Conservation (phyloP, 495 filamentous ascomycete genomes). For the Neurospora discreta region DNA sequence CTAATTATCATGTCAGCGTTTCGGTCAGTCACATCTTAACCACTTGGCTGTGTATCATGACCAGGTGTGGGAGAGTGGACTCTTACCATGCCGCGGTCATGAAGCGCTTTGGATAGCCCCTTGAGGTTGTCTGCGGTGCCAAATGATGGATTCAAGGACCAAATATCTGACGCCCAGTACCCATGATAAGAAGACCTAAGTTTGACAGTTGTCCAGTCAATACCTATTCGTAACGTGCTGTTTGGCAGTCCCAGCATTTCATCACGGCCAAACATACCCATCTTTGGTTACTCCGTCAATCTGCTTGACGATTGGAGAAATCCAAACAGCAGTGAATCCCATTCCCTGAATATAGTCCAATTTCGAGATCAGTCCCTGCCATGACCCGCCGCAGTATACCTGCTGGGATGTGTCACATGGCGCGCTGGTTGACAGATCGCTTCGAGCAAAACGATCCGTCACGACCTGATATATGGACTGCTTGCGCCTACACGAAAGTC, state of each 20-base stretch:
- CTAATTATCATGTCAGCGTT: slow-evolving; percentile 15
- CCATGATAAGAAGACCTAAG: slow-evolving; percentile 51
- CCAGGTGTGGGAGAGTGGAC: not conserved
- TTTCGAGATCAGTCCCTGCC: slow-evolving; percentile 57
- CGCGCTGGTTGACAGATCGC: slow-evolving; percentile 51
- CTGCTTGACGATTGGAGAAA: slow-evolving; percentile 60
- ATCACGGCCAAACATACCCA: slow-evolving; percentile 26
- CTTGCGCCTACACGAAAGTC: slow-evolving; percentile 34
- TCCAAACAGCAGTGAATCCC: slow-evolving; percentile 80
- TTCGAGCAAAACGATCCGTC: slow-evolving; percentile 64
- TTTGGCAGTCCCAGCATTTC: not conserved
- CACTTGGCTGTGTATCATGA: not conserved
- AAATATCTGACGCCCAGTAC: slow-evolving; percentile 65
- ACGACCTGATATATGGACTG: slow-evolving; percentile 65
- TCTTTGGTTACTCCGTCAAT: slow-evolving; percentile 39
- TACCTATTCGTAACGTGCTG: not conserved
- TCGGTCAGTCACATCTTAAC: not conserved
- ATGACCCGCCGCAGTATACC: slow-evolving; percentile 69
- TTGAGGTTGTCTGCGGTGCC: slow-evolving; percentile 56
- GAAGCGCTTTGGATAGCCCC: slow-evolving; percentile 46
- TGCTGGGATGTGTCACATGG: slow-evolving; percentile 34
- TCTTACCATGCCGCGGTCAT: slow-evolving; percentile 48
- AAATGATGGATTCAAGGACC: slow-evolving; percentile 52
- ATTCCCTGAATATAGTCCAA: slow-evolving; percentile 64
- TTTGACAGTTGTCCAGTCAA: not conserved